Base-by-base conservation (phyloP, 2,329 filamentous ascomycete genomes). In the Talaromyces albobiverticillius region DNA sequence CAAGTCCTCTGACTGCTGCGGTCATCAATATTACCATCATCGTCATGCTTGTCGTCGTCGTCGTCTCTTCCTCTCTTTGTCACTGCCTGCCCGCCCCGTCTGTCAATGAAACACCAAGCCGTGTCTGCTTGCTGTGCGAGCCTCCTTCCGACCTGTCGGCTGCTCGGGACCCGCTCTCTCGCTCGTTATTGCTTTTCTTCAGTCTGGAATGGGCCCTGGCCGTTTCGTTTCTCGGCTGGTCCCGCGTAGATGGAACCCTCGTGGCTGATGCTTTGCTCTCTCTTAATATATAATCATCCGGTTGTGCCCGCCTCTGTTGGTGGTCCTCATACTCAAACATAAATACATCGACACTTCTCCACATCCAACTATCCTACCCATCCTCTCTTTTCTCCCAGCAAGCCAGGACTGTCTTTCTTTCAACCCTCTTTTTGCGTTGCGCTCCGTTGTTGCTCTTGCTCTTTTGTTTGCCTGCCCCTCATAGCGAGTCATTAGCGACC, bases 191-290 rank as follows among this genome's bases (percentile, higher is more conserved):
- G 25, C 34, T 52, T 45, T 52, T 32, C 34, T 46, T 40, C 43
- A 42, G 40, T 11, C 31, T 46, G 32, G 23, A 29, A 46, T 45
- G 50, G 50, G 42, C 16, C 47, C 34, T 51, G 22, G n/a, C 47
- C 34, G 47, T 55, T 46, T 41, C 18, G 18, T 45, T 41, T 36
- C 48, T 55, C 47, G 53, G 53, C 53, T 43, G 53, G 47, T 38
- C 48, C 53, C 53, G 53, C 49, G 26, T 20, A 16, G 43, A 51
- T 51, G 42, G 53, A 55, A 55, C 47, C 53, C 48, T 51, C 51
- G 43, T 55, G 47, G 53, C 48, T 48, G 47, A 51, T 34, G 43
- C 32, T 26, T 18, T 34, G 16, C 48, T 32, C 25, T 20, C 48
- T n/a, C 48, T 34, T 38, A 31, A 23, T 46, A 52, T 52, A 52